Evolutionary conservation across 441 rosid genomes (phyloP), one percentile per base, ranked within the genome.

Genomic region (Jatropha multifida): DNA sequence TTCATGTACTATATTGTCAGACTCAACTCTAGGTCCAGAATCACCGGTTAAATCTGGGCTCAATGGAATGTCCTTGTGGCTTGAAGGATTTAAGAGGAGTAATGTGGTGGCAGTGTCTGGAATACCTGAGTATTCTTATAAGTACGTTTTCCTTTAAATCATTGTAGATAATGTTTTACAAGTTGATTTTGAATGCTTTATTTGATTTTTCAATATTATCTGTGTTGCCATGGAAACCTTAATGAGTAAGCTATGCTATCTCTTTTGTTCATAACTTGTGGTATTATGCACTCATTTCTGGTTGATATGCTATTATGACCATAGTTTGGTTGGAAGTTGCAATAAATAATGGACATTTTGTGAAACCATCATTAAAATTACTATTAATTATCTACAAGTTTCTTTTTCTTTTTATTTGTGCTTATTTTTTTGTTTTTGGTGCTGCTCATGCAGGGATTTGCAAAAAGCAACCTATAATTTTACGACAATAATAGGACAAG

Each of bases 381-480:
- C 13, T n/a, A 15, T 12, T 11, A 15, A 9, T 49, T 26, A 9
- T 63, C 17, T 4, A 23, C 23, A 23, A 0, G 23, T 23, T 23
- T 23, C 23, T 23, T 23, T 23, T 23, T 23, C 23, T 23, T 38
- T 1, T n/a, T 6, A 5, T 66, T 58, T 40, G 15, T 27, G 67
- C 15, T 69, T 62, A 52, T 58, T 60, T 70, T 70, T 68, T 51
- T 70, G 46, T 56, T 71, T 40, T 20, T 77, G 72, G 60, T 78
- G 52, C 76, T 77, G 73, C 48, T 72, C 54, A 18, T 82, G 62
- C 89, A 96, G 99, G 92, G 99, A 96, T 87, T 87, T 96, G 85
- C 98, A 92, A 78, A 94, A 91, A 64, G 98, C 97, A 76, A 96
- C 99, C 18, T 81, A 71, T 79, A 96, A 94, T 84, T 96, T 96